Evolutionary conservation across 2,329 filamentous ascomycete genomes (phyloP), one percentile per base, ranked within the genome.

Genomic region (Penicillium decumbens): DNA sequence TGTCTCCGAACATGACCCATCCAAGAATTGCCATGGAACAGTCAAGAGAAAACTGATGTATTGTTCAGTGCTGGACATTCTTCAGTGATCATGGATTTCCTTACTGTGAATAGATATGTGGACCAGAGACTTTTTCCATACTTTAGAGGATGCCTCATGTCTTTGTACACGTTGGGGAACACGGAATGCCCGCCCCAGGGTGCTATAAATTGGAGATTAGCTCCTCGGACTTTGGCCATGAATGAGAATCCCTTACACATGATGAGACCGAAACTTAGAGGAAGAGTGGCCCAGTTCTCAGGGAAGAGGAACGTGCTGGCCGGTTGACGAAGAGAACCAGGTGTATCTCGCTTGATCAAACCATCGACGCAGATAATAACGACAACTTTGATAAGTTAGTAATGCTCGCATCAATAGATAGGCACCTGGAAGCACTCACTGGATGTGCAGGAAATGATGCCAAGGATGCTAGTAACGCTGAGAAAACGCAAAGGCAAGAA

Each of bases 1-100:
- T 79, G 59, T 95, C 88, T 53, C 92, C 92, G 68, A 96, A 98
- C 92, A 98, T 97, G 56, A 96, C 78, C 50, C 93, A 80, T 33
- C 93, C 92, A 9, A 88, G 81, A 39, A 93, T 80, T 24, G 89
- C 91, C 65, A 95, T 90, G 40, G 83, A 80, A 24, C 85, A 78
- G 67, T 97, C 92, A 10, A 97, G 79, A 18, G 88, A 65, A 67
- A 89, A 92, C 82, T 87, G 48, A 43, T 29, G 32, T 47, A 28
- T 46, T 42, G 29, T 39, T 62, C 51, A 61, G 50, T 45, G 9
- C 18, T 38, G 42, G 9, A 23, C 43, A 4, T 41, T 43, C 15
- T n/a, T 20, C n/a, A 12, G 29, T 38, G 23, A 5, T 27, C 20
- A 23, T 23, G 30, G 4, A 25, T 24, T 38, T 25, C 69, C 82